Evolutionary conservation across 169 alveolate genomes (phyloP).

Genomic region (Perkinsus marinus): DNA sequence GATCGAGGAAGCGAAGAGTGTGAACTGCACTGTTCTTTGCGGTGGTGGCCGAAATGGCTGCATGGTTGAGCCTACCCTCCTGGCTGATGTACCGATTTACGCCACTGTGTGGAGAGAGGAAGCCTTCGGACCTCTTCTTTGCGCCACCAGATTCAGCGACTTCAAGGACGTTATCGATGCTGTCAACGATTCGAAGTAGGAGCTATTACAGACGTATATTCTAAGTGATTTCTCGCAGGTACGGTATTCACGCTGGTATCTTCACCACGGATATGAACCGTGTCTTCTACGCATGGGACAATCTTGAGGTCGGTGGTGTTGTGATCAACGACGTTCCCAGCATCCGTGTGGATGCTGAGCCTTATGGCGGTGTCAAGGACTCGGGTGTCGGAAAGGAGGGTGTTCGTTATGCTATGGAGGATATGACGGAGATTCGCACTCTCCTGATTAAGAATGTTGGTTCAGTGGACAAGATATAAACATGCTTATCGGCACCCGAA

Average conservation of each 20-base stretch:
- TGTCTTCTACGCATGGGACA: not conserved
- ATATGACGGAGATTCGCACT: not conserved
- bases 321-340: not conserved
- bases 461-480: not conserved
- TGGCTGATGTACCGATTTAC: not conserved
- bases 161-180: not conserved
- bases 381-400: not conserved
- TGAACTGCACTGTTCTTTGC: not conserved
- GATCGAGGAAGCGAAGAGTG: not conserved
- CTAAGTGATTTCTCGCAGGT: not conserved
- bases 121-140: not conserved
- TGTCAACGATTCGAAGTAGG: not conserved
- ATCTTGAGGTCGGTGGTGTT: slow-evolving; percentile 1
- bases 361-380: not conserved
- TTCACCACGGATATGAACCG: not conserved
- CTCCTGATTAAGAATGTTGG: not conserved
- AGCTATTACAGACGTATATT: not conserved
- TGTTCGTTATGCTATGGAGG: not conserved
- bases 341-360: not conserved
- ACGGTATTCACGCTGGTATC: not conserved
- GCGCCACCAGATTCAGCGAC: not conserved
- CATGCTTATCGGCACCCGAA: not conserved
- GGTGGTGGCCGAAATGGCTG: not conserved
- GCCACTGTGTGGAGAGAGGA: not conserved
- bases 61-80: not conserved